These are phyloP conservation scores for Coprinopsis marcescibilis DNA, from an alignment of 768 basidiomycete genomes.

Conservation along the genomic window DNA sequence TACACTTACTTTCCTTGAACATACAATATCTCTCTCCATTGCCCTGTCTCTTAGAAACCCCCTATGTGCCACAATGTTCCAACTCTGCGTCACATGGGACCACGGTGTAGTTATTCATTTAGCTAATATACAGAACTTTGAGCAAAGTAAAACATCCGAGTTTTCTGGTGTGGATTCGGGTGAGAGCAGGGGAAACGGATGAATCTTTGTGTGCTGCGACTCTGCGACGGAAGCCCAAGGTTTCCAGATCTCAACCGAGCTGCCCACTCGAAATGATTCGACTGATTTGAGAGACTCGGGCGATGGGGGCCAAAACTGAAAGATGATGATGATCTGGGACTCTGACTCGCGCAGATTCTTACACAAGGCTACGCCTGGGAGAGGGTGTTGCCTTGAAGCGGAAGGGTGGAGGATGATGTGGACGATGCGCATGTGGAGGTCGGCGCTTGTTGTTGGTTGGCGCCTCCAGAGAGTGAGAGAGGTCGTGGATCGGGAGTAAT, in stretches of 20 bases:
- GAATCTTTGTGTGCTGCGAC: no score
- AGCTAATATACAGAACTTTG: no score
- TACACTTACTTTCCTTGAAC: no score
- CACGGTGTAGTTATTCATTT: no score
- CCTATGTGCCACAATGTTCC: no score
- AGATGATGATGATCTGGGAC: background rate
- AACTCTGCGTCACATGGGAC: no score
- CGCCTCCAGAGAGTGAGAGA: background rate
- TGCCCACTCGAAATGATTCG: background rate
- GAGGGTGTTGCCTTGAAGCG: background rate
- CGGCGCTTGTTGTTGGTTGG: background rate
- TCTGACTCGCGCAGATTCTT: background rate
- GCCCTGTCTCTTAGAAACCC: no score
- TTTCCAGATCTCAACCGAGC: background rate
- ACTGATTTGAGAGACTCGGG: background rate
- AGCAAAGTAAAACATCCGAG: no score
- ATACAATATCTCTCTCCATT: no score
- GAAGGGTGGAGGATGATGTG: background rate
- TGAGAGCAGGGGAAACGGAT: no score
- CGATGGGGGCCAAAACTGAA: background rate
- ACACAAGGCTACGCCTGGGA: background rate
- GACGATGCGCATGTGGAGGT: background rate
- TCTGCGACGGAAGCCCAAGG: no score
- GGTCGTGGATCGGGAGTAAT: background rate
- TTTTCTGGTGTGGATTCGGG: no score